phyloP scores from a whole-genome alignment of 805 yeast genomes.

The Blastobotrys attinorum region DNA sequence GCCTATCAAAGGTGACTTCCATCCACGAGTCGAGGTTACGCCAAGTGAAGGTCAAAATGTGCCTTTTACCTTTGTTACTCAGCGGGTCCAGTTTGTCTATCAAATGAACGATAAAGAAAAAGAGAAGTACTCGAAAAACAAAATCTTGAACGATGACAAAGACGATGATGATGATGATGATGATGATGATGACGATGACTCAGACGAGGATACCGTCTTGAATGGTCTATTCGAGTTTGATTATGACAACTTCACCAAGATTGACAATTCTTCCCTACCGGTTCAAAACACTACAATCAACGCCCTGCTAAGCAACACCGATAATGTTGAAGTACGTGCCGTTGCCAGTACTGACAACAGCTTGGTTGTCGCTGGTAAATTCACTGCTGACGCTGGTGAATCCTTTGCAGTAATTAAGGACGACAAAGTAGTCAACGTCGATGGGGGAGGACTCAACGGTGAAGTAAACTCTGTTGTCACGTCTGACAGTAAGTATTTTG shows the following conservation, averaged over 20 bases:
- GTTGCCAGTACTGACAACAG: conserved; percentile 27
- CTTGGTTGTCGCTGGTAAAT: conserved; percentile 44
- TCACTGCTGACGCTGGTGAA: conserved; percentile 24
- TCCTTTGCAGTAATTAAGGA: neutral
- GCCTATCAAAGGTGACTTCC: conserved; percentile 18
- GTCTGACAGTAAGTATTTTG: conserved; percentile 30
- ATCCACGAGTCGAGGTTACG: conserved; percentile 40
- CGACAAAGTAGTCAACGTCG: neutral
- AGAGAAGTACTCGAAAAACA: conserved; percentile 6
- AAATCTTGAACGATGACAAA: conserved; percentile 7
- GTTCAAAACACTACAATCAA: conserved; percentile 45
- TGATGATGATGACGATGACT: conserved; percentile 23
- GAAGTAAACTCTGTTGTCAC: conserved; percentile 6
- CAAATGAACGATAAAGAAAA: conserved; percentile 12
- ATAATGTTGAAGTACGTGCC: conserved; percentile 35
- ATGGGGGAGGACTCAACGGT: conserved; percentile 6
- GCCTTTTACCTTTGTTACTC: conserved; percentile 59
- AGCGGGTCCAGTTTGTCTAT: conserved; percentile 43
- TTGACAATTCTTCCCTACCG: conserved; percentile 23
- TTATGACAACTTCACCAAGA: conserved; percentile 49
- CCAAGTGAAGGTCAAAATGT: conserved; percentile 25
- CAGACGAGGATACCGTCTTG: conserved; percentile 26
- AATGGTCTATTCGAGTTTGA: conserved; percentile 84
- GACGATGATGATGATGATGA: conserved; percentile 8
- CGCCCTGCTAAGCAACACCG: conserved; percentile 23